Evolutionary conservation across 1,139 yeast species (phyloP).

Genomic region (Blastobotrys capitulatus): DNA sequence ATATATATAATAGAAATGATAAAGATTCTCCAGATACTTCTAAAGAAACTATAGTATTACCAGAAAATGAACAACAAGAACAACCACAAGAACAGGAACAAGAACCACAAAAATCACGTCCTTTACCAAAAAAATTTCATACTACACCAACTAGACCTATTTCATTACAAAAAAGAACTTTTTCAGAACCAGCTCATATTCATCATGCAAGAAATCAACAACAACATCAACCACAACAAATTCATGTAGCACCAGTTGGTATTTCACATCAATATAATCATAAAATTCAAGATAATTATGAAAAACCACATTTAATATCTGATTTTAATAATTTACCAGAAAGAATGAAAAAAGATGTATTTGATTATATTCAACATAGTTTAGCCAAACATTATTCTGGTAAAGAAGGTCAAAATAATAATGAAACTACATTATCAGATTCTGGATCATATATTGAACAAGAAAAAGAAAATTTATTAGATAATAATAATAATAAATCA

Average conservation of each 20-base stretch:
- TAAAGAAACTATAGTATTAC: background rate
- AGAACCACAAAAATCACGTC: background rate
- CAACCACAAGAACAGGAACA: background rate
- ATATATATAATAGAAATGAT: background rate
- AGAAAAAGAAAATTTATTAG: no score
- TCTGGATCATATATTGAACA: background rate
- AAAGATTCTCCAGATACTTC: background rate
- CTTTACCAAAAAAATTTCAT: background rate
- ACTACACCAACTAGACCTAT: background rate
- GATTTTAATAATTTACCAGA: slow-evolving; percentile 7
- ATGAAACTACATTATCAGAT: background rate
- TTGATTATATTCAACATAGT: slow-evolving; percentile 3
- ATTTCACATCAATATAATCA: background rate
- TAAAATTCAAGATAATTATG: background rate
- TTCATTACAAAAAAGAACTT: background rate
- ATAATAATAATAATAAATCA: no score
- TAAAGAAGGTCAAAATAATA: background rate
- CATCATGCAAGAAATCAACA: background rate
- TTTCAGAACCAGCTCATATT: background rate
- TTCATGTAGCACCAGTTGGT: background rate
- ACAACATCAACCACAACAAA: background rate
- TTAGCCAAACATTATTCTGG: background rate
- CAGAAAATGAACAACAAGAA: background rate
- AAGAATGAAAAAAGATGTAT: slow-evolving; percentile 3
- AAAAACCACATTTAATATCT: slow-evolving; percentile 7